Evolutionary conservation across 1,284 basidiomycete genomes (phyloP).

Genomic region (Serendipita sp.): DNA sequence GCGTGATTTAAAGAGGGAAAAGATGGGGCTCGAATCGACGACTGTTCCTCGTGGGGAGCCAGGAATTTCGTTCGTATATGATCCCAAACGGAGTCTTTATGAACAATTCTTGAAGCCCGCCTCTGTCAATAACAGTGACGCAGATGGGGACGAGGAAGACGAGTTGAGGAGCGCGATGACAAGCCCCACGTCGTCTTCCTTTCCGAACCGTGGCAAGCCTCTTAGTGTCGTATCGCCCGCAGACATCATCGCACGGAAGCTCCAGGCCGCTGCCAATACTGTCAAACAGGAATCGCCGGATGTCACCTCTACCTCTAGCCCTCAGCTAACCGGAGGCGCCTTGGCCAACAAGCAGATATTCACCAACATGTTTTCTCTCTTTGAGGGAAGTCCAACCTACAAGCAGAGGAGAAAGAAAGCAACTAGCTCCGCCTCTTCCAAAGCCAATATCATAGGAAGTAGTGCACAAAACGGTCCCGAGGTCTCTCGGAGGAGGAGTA

Average conservation of each 20-base stretch:
- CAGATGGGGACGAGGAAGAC: slow-evolving; percentile 33
- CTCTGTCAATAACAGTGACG: slow-evolving; percentile 21
- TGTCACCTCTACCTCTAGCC: not conserved
- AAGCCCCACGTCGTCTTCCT: slow-evolving; percentile 7
- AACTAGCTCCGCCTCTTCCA: slow-evolving; percentile 15
- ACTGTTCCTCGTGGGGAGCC: slow-evolving; percentile 68
- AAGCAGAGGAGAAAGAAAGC: slow-evolving; percentile 75
- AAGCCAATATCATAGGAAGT: not conserved
- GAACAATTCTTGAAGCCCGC: slow-evolving; percentile 51
- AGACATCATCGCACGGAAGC: not conserved
- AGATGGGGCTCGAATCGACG: slow-evolving; percentile 72
- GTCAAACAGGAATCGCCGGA: slow-evolving; percentile 1
- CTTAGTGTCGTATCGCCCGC: slow-evolving; percentile 7
- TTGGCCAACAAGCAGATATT: slow-evolving; percentile 30
- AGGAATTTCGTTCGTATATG: slow-evolving; percentile 69
- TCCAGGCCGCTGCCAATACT: slow-evolving; percentile 6
- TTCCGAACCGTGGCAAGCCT: slow-evolving; percentile 10
- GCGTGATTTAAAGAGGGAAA: slow-evolving; percentile 84
- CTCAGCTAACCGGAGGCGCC: slow-evolving; percentile 1
- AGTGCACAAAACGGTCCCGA: not conserved
- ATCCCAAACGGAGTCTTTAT: slow-evolving; percentile 68
- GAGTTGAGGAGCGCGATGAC: slow-evolving; percentile 38
- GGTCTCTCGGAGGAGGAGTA: not conserved
- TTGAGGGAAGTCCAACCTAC: slow-evolving; percentile 71
- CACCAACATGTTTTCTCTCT: slow-evolving; percentile 57